Base-by-base conservation (phyloP, 2,329 filamentous ascomycete species). In the Botryotinia globosa region DNA sequence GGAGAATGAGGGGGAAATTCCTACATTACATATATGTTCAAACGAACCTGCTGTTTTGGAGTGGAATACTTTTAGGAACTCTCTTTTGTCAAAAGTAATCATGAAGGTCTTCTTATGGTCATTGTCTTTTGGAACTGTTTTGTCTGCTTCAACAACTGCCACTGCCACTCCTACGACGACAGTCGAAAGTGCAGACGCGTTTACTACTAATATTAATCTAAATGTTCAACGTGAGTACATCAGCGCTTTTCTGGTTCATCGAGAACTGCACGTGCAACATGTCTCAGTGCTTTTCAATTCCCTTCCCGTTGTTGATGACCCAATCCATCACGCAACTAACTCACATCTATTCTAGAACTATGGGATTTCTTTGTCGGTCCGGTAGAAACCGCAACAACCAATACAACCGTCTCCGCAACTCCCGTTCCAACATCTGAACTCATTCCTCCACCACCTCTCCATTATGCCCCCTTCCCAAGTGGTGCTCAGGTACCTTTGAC, bases 291-390 rank as follows among this genome's bases (percentile, higher is more conserved):
- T 69, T 22, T 64, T 25, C 20, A 22, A 29, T 14, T 12, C 5
- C 10, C 37, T 25, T 25, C 16, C 20, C 16, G 9, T 56, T n/a
- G 32, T 16, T n/a, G 48, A 54, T 25, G 48, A n/a, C 25, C n/a
- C 48, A 54, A n/a, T n/a, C 12, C 25, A n/a, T 10, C n/a, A 25
- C 20, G 29, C 48, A 48, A 48, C 29, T 45, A 44, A 45, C 69
- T 45, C 10, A 42, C 34, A 69, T 37, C 51, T 37, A 18, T 29
- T 61, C 22, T 32, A 73, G 72, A 72, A 59, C 9, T 67, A 42
- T 79, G 77, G 77, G 69, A 79, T 71, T 71, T 77, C 34, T 79
- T 76, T 44, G 73, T 79, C 20, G 77, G 77, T 4, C 74, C 77
- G 25, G 74, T 78, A 48, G 66, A 69, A 71, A 76, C 72, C 44